Evolutionary conservation across 202 grass and related monocot species (phyloP), one percentile per base, ranked within the genome.

Genomic region (Zizania palustris): DNA sequence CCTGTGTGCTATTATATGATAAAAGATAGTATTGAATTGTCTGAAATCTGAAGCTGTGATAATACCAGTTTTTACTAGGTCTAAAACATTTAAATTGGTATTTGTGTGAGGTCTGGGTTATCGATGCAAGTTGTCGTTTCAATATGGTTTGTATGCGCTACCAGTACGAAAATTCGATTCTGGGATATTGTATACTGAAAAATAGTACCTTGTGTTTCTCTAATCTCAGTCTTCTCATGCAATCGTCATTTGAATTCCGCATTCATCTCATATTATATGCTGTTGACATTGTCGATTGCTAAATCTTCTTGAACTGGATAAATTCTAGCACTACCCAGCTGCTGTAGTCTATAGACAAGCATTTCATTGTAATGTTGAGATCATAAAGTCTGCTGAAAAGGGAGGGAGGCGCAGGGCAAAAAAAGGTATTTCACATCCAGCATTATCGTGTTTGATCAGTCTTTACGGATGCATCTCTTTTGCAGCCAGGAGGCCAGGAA

Each of bases 91-190:
- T 59, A 49, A 3, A 40, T 36, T 48, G 42, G 5, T 87, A 40
- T 73, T 79, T 11, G 45, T 65, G 50, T 35, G 56, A 14, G 48
- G 45, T 57, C 7, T 72, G n/a, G 35, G 2, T 60, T 84, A 42
- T 80, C 80, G 81, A 84, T 84, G 86, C 59, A 71, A 88, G 34
- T 75, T 69, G 3, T 64, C 10, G 38, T 80, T 49, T 71, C 8
- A 58, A 4, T 58, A 64, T 80, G 75, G 71, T 80, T 61, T 80
- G 65, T 67, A 71, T 35, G 65, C 7, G 49, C 67, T 53, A 61
- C 65, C n/a, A 4, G 43, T 57, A 20, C 72, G 57, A 14, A 60
- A 66, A 36, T 51, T 45, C 70, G 33, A 58, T 80, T 60, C 20
- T 61, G n/a, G 6, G 11, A 45, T 71, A 49, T 28, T 19, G 46